Conservation (phyloP, 768 basidiomycete species). For the Naganishia kalamii region DNA sequence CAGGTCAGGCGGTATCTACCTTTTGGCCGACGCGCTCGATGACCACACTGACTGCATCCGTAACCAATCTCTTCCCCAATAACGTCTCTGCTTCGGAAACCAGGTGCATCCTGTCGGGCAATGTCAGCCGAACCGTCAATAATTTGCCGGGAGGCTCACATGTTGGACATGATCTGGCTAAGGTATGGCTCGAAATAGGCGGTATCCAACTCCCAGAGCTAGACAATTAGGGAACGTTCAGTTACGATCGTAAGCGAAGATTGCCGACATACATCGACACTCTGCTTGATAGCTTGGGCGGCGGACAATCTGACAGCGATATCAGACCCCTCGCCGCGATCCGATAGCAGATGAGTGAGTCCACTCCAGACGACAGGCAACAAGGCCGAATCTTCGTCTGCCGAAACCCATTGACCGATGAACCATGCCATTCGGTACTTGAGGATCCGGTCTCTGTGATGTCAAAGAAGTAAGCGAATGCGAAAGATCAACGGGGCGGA, state of each 20-base stretch:
- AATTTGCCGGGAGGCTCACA: slow-evolving; percentile 28
- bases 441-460: slow-evolving; percentile 71
- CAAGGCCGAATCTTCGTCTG: slow-evolving; percentile 56
- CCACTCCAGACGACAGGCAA: slow-evolving; percentile 69
- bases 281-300: slow-evolving; percentile 69
- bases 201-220: slow-evolving; percentile 44
- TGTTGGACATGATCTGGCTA: slow-evolving; percentile 32
- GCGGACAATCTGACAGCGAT: slow-evolving; percentile 80
- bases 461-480: slow-evolving; percentile 17
- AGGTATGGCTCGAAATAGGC: slow-evolving; percentile 40
- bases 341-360: slow-evolving; percentile 64
- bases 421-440: slow-evolving; percentile 95
- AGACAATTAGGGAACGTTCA: neutral
- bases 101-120: slow-evolving; percentile 32
- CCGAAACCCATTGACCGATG: slow-evolving; percentile 73
- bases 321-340: slow-evolving; percentile 66
- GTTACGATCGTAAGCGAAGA: neutral
- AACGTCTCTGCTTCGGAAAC: slow-evolving; percentile 38
- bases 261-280: slow-evolving; percentile 64
- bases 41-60: slow-evolving; percentile 40
- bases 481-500: neutral
- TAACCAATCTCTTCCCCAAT: slow-evolving; percentile 39
- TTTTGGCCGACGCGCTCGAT: slow-evolving; percentile 40
- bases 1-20: slow-evolving; percentile 15
- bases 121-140: neutral